Evolutionary conservation across 352 stramenopile genomes (phyloP).

Genomic region (Phytophthora colocasiae): DNA sequence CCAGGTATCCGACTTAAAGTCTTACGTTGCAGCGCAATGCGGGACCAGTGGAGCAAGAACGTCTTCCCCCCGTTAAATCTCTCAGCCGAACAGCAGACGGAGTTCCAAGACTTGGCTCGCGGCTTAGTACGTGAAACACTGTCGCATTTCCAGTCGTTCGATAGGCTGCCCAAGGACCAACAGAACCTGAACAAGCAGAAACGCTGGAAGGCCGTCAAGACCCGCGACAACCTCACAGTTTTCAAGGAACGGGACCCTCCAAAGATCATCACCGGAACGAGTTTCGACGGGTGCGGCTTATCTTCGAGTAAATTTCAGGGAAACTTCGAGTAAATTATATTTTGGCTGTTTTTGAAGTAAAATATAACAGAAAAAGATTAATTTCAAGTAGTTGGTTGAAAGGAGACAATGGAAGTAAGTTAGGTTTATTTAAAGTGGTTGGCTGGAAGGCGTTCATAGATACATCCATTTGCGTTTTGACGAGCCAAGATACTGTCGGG

Average conservation of each 20-base stretch:
- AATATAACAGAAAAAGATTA: too few species aligned
- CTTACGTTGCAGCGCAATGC: slow-evolving; percentile 15
- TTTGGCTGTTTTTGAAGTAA: too few species aligned
- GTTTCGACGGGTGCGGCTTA: too few species aligned
- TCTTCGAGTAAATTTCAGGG: too few species aligned
- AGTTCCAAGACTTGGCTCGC: slow-evolving; percentile 35
- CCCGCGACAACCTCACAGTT: slow-evolving; percentile 45
- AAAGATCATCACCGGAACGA: slow-evolving; percentile 34
- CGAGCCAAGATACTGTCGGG: too few species aligned
- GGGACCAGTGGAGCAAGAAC: slow-evolving; percentile 33
- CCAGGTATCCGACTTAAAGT: not conserved
- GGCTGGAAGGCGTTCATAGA: too few species aligned
- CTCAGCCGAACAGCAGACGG: slow-evolving; percentile 24
- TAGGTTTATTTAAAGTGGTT: too few species aligned
- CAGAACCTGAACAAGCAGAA: slow-evolving; percentile 35
- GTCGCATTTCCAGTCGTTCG: slow-evolving; percentile 39
- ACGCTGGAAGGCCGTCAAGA: slow-evolving; percentile 54
- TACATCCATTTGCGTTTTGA: too few species aligned
- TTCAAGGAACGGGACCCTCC: slow-evolving; percentile 51
- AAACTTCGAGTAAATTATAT: too few species aligned
- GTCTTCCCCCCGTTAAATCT: slow-evolving; percentile 45
- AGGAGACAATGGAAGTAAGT: too few species aligned
- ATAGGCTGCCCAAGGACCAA: slow-evolving; percentile 16
- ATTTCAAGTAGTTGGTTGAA: too few species aligned
- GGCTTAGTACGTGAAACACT: slow-evolving; percentile 47